phyloP scores from a whole-genome alignment of 2,329 filamentous ascomycete species.

The Colletotrichum sp. region DNA sequence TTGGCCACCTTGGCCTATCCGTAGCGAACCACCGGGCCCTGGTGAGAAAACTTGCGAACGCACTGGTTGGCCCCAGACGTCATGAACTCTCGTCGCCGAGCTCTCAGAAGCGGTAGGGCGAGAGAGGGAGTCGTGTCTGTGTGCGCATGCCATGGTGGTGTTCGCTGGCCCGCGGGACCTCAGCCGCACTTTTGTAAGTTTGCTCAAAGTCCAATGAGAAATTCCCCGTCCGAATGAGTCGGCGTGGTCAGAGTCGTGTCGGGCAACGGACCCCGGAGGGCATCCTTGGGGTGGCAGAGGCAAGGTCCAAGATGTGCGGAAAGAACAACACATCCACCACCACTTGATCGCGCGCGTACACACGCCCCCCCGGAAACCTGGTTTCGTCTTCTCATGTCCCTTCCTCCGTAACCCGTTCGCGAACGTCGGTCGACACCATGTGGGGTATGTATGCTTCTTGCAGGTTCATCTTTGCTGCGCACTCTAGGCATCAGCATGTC shows the following conservation, averaged over 20 bases:
- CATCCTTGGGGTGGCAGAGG: background rate
- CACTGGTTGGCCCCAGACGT: background rate
- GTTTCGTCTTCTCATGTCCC: background rate
- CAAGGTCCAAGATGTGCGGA: background rate
- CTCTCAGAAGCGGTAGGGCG: background rate
- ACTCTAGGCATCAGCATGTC: constrained; percentile 1
- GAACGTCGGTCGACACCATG: background rate
- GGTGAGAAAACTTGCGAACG: background rate
- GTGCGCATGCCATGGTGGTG: background rate
- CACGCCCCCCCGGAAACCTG: background rate
- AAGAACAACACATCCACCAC: background rate
- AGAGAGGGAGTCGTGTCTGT: background rate
- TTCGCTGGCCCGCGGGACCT: background rate
- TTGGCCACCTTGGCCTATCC: constrained; percentile 1
- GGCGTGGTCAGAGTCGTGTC: constrained; percentile 8
- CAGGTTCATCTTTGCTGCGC: background rate
- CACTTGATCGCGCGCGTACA: background rate
- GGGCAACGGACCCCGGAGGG: background rate
- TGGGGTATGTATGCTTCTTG: constrained; percentile 1
- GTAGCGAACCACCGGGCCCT: background rate
- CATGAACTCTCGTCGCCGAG: constrained; percentile 1
- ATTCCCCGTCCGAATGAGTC: background rate
- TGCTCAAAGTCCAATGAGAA: background rate
- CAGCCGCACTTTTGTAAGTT: constrained; percentile 16
- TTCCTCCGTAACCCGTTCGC: background rate